These are phyloP conservation scores for Tylopilus cervinicoccineus DNA, from an alignment of 768 basidiomycete species.

Conservation along the genomic window DNA sequence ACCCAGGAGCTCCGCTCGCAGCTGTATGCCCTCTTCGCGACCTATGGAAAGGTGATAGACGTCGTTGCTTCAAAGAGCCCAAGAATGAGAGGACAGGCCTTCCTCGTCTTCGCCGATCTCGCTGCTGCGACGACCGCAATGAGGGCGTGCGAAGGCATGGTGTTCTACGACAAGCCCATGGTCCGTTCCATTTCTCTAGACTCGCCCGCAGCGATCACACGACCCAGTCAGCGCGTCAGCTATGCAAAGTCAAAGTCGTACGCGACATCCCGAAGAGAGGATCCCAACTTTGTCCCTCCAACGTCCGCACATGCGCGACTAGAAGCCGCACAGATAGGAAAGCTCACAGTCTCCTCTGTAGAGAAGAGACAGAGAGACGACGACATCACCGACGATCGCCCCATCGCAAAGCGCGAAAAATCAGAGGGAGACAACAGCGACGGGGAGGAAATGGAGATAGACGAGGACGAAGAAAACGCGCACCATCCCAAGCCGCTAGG, in stretches of 20 bases:
- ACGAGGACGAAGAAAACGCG: conserved; percentile 73
- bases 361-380: conserved; percentile 72
- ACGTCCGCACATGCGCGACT: conserved; percentile 57
- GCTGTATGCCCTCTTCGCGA: conserved; percentile 85
- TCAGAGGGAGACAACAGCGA: conserved; percentile 59
- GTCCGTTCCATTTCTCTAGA: conserved; percentile 44
- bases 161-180: conserved; percentile 90
- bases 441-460: conserved; percentile 92
- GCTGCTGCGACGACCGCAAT: conserved; percentile 88
- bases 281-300: conserved; percentile 78
- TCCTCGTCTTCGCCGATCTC: conserved; percentile 92
- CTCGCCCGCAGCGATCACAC: conserved; percentile 5
- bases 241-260: conserved; percentile 90
- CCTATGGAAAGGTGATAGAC: conserved; percentile 92
- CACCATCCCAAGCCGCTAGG: conserved; percentile 40
- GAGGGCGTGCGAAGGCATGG: conserved; percentile 89
- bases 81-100: conserved; percentile 92
- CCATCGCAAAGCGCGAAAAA: conserved; percentile 66
- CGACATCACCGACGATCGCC: conserved; percentile 48
- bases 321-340: conserved; percentile 39
- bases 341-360: conserved; percentile 30
- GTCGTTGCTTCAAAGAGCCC: conserved; percentile 83
- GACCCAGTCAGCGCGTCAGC: conserved; percentile 64
- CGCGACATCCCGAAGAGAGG: conserved; percentile 74
- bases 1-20: conserved; percentile 84